Base-by-base conservation (phyloP, 23 red algal genomes). In the Agarophyton chilense region DNA sequence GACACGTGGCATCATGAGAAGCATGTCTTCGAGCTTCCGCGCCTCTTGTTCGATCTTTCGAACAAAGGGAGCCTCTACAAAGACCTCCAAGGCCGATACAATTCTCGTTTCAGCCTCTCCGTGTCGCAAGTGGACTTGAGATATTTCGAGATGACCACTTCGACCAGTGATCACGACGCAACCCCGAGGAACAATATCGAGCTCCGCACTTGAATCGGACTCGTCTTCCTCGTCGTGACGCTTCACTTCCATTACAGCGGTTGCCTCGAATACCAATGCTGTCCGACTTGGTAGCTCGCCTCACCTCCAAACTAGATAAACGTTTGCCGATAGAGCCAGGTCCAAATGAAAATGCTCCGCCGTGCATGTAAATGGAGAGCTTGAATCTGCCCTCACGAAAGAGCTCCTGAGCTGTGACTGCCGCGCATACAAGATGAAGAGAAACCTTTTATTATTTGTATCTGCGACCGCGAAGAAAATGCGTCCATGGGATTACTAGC, bases 51-150 rank as follows among this genome's bases (percentile, higher is more conserved):
- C 8, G 45, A 49, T 10, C 13, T 7, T n/a, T n/a, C 45, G 45
- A 49, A 49, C 8, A 10, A 19, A 33, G 7, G 19, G 33, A 19
- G 18, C 9, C 9, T 33, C 10, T 6, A 65, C 19, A 7, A 65
- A 29, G 60, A 2, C 40, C 4, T 4, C 5, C 4, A 70, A 13
- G 4, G 18, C 64, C 25, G 10, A 10, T 2, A 70, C 64, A 70
- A 70, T 32, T 10, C 64, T 17, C 7, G 64, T 70, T 44, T 70
- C 64, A 12, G 64, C 64, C 22, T 70, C 64, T 41, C 64, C 64
- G 24, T 70, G 64, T 19, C 40, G 64, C 64, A 12, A n/a, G 9
- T 26, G 11, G 18, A 70, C 34, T n/a, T n/a, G n/a, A n/a, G n/a
- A 16, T 39, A 19, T 70, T 13, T 3, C 11, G 40, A 33, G 9